These are phyloP conservation scores for Biancaea sappan DNA, from an alignment of 306 rosid genomes.

Conservation along the genomic window DNA sequence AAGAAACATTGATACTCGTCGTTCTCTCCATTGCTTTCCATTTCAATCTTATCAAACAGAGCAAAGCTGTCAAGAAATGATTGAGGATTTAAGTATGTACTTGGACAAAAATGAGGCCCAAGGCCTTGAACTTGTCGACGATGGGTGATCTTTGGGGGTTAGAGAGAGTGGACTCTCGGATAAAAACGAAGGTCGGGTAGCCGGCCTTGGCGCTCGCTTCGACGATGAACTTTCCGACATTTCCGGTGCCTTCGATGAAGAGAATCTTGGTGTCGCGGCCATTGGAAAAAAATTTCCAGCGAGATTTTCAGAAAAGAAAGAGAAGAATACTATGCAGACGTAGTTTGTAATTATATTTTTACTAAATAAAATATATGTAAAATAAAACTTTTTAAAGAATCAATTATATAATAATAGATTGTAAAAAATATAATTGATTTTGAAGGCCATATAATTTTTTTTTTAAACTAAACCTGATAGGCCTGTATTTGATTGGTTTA, in stretches of 20 bases:
- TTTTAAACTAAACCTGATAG: no score
- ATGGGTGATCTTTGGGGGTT: slow-evolving; percentile 52
- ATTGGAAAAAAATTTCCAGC: background rate
- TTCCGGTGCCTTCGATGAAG: slow-evolving; percentile 75
- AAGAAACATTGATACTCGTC: background rate
- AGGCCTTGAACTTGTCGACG: slow-evolving; percentile 50
- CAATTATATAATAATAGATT: no score
- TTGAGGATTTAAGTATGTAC: slow-evolving; percentile 32
- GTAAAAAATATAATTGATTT: no score
- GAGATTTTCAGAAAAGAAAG: background rate
- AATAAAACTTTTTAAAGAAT: no score
- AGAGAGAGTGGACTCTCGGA: slow-evolving; percentile 53
- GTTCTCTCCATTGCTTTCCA: background rate
- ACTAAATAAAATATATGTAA: no score
- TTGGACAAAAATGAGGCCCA: slow-evolving; percentile 49
- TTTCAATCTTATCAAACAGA: background rate
- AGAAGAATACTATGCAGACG: no score
- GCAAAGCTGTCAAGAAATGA: background rate
- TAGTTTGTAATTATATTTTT: no score
- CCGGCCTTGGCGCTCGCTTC: slow-evolving; percentile 68
- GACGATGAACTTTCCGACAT: slow-evolving; percentile 67
- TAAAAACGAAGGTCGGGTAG: slow-evolving; percentile 60
- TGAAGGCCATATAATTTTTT: no score
- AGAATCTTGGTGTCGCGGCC: slow-evolving; percentile 40
- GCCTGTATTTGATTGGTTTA: no score